Percentiles rank a stretch among this genome's conserved stretches.
Conservation (phyloP, 2,329 filamentous ascomycete species). For the Aspergillus brunneoviolaceus region DNA sequence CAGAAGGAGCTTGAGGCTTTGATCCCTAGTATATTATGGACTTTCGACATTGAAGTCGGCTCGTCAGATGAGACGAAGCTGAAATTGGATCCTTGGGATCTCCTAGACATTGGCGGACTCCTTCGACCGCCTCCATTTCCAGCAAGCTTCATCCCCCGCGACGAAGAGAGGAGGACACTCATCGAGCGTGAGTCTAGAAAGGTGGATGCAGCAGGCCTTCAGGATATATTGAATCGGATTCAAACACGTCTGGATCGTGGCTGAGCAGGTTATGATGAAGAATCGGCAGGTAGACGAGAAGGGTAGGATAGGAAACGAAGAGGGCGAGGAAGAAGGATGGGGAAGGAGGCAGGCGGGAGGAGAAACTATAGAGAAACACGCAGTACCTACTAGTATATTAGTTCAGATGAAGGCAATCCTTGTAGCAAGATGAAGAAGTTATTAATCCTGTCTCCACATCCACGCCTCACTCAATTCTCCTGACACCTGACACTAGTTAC, state of each 20-base stretch:
- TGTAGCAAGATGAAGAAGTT: no score
- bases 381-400: no score
- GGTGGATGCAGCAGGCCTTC: neutral
- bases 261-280: neutral
- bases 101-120: neutral
- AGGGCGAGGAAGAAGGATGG: no score
- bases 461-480: no score
- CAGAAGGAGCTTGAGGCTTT: constrained; percentile 50
- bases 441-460: no score
- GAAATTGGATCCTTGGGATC: neutral
- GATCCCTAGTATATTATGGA: constrained; percentile 56
- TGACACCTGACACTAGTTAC: no score
- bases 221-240: neutral
- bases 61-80: neutral
- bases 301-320: no score
- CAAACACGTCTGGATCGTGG: neutral
- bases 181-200: neutral
- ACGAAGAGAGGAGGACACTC: neutral
- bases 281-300: no score
- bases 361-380: no score
- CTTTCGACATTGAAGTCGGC: neutral
- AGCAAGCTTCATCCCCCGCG: neutral
- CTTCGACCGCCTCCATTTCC: neutral
- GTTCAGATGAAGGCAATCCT: no score
- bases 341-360: no score